Evolutionary conservation across 371 early-diverging fungal species (phyloP).

Genomic region (Saksenaea oblongispora): DNA sequence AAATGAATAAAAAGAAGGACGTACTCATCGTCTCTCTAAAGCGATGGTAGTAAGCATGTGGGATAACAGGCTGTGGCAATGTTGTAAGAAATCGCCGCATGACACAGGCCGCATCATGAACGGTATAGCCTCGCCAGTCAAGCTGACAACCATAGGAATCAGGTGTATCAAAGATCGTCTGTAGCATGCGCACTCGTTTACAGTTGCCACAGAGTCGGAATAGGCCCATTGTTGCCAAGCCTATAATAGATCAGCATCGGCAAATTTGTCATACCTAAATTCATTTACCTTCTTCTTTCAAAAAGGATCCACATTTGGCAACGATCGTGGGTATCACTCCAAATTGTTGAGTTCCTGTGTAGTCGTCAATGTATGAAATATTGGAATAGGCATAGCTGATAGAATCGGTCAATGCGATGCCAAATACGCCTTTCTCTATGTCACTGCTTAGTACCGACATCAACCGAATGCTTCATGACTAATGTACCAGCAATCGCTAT

Average conservation of each 20-base stretch:
- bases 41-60: slow-evolving; percentile 41
- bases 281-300: slow-evolving; percentile 47
- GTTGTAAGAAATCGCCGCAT: slow-evolving; percentile 53
- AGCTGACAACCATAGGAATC: slow-evolving; percentile 49
- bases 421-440: slow-evolving; percentile 32
- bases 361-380: slow-evolving; percentile 32
- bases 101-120: slow-evolving; percentile 60
- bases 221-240: slow-evolving; percentile 19
- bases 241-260: slow-evolving; percentile 5
- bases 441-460: neutral
- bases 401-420: slow-evolving; percentile 25
- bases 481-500: slow-evolving; percentile 33
- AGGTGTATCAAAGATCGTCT: slow-evolving; percentile 53
- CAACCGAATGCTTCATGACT: neutral
- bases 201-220: slow-evolving; percentile 38
- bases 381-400: slow-evolving; percentile 27
- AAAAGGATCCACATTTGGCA: slow-evolving; percentile 50
- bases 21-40: slow-evolving; percentile 52
- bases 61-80: slow-evolving; percentile 58
- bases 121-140: slow-evolving; percentile 53
- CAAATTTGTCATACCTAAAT: neutral
- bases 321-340: slow-evolving; percentile 54
- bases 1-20: slow-evolving; percentile 6
- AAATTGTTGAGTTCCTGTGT: slow-evolving; percentile 20
- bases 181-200: slow-evolving; percentile 51